phyloP scores from a whole-genome alignment of 169 alveolate species.

The Theileria annulata region DNA sequence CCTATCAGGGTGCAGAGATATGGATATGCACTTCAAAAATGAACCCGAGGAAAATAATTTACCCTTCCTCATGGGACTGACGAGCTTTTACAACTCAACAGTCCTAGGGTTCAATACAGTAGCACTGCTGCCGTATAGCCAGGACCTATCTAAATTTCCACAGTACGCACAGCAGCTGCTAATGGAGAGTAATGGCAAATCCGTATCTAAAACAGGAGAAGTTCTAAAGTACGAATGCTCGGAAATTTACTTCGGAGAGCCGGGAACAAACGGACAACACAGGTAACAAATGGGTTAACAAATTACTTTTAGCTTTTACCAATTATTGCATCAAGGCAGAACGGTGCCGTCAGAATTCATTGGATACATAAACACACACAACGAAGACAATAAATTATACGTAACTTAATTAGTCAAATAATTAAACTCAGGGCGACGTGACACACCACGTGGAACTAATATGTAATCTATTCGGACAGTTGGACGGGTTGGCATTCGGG shows the following conservation, averaged over 20 bases:
- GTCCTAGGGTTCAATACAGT: slow-evolving; percentile 85
- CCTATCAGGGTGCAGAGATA: slow-evolving; percentile 82
- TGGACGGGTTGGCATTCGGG: slow-evolving; percentile 98
- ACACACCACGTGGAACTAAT: slow-evolving; percentile 94
- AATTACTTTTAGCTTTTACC: slow-evolving; percentile 86
- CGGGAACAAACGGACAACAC: slow-evolving; percentile 99
- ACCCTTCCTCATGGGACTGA: slow-evolving; percentile 92
- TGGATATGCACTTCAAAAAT: slow-evolving; percentile 88
- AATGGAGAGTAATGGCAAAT: slow-evolving; percentile 98
- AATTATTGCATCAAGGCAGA: slow-evolving; percentile 96
- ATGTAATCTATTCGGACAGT: slow-evolving; percentile 98
- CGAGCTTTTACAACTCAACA: slow-evolving; percentile 92
- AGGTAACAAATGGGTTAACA: background rate
- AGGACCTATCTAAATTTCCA: slow-evolving; percentile 90
- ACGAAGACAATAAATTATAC: slow-evolving; percentile 73
- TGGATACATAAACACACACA: slow-evolving; percentile 92
- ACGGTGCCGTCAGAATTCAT: slow-evolving; percentile 96
- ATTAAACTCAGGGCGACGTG: slow-evolving; percentile 31
- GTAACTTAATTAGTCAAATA: background rate
- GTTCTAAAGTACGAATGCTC: slow-evolving; percentile 83
- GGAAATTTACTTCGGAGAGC: slow-evolving; percentile 98
- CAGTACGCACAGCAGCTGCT: slow-evolving; percentile 96
- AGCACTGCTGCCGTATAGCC: slow-evolving; percentile 98
- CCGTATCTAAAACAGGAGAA: slow-evolving; percentile 84
- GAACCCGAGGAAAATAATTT: slow-evolving; percentile 83